Evolutionary conservation across 2,329 filamentous ascomycete genomes (phyloP), one percentile per base, ranked within the genome.

Genomic region (Fusarium mundagurra): DNA sequence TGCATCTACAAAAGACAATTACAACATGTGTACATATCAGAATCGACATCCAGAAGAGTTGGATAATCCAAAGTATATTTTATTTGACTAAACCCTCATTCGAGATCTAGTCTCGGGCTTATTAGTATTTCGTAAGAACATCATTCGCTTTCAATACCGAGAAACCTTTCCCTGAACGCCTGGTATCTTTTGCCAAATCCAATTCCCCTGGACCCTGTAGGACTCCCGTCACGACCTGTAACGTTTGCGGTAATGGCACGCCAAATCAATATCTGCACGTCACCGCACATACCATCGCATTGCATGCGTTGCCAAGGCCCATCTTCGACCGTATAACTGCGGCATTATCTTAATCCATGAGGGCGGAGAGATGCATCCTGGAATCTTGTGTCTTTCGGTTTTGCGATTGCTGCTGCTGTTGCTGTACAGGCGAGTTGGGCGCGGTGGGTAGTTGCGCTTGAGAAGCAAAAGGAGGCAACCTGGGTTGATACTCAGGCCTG

Each of bases 401-500:
- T 16, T 64, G 76, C 14, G 55, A 41, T 12, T 71, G 74, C 14
- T 75, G 76, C 41, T 78, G 74, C 10, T 29, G 38, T 14, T 44
- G 47, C 22, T 50, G 47, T n/a, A 73, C 58, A 16, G 79, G 79
- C 27, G 79, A 80, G 61, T 73, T 80, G 3, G 79, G 79, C 16
- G 79, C 79, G 7, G 79, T 80, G 6, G 74, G 77, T 31, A 80
- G 57, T 48, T 80, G 78, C 17, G 60, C 76, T 50, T 73, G 73
- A 18, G 66, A 61, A n/a, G 57, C 63, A 36, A 67, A 55, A 12
- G 64, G 69, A 39, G 67, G 59, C 29, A 75, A 24, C 44, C 69
- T 72, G 22, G 77, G 71, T 39, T 69, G 70, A 33, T 61, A 58
- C 13, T 69, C 58, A 20, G 36, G 44, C 34, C 60, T 64, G 5